A percentile compares a stretch with the other conserved stretches of the same genome.
Evolutionary conservation across 2,329 filamentous ascomycete species (phyloP).

Genomic region (Neofusicoccum sp.): DNA sequence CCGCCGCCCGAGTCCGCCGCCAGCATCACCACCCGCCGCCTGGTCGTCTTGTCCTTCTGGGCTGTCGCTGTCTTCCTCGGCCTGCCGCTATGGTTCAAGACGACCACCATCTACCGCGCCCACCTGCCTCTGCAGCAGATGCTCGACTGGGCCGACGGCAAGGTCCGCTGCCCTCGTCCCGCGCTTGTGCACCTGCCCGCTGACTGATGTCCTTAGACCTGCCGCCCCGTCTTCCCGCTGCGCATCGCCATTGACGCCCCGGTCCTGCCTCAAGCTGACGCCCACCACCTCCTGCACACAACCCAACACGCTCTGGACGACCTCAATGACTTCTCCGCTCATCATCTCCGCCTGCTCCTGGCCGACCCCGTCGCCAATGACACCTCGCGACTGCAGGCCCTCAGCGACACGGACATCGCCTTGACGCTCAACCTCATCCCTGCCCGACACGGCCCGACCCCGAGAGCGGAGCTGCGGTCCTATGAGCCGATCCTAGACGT

Average conservation of each 20-base stretch:
- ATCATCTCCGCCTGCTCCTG: constrained; percentile 73
- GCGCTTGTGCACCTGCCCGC: neutral
- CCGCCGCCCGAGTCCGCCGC: constrained; percentile 77
- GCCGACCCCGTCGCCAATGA: constrained; percentile 30
- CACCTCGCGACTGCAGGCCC: neutral
- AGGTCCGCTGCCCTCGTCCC: constrained; percentile 54
- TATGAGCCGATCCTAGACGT: constrained; percentile 73
- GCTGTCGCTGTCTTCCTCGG: constrained; percentile 77
- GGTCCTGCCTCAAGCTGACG: constrained; percentile 63
- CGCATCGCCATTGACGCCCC: constrained; percentile 74
- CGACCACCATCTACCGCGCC: constrained; percentile 88
- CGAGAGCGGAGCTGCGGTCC: constrained; percentile 63
- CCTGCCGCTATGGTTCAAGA: constrained; percentile 92
- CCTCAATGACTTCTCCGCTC: constrained; percentile 79
- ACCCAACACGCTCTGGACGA: constrained; percentile 85
- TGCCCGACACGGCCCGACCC: constrained; percentile 52
- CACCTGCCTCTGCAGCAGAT: constrained; percentile 79
- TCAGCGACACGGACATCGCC: constrained; percentile 53
- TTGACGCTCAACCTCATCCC: constrained; percentile 70
- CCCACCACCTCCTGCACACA: constrained; percentile 70
- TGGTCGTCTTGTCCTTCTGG: constrained; percentile 89
- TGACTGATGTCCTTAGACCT: constrained; percentile 59
- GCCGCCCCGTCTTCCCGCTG: constrained; percentile 83
- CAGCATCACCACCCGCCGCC: constrained; percentile 66
- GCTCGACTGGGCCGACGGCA: constrained; percentile 87